Percentiles rank a stretch among this genome's conserved stretches.
phyloP scores from a whole-genome alignment of 352 stramenopile species.

The Phytopythium delawarense region DNA sequence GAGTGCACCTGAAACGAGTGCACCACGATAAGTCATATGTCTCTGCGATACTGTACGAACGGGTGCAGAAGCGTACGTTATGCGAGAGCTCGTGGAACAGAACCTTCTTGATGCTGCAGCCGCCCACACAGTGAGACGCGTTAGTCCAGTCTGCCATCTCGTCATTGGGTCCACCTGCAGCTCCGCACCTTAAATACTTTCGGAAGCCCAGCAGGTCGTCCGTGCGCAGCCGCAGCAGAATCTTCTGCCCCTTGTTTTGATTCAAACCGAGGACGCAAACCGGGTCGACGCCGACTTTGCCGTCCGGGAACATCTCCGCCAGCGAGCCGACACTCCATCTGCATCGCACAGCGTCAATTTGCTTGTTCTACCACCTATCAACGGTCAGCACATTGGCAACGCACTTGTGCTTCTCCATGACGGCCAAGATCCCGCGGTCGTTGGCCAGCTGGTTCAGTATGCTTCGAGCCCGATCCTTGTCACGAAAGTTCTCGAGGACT shows the following conservation, averaged over 20 bases:
- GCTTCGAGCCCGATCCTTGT: constrained; percentile 48
- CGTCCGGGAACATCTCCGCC: constrained; percentile 88
- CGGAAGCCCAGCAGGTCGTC: constrained; percentile 93
- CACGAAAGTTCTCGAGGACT: constrained; percentile 47
- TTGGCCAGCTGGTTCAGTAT: constrained; percentile 84
- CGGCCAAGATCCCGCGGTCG: constrained; percentile 84
- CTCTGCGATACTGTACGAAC: neutral
- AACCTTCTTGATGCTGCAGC: constrained; percentile 88
- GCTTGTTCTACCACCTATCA: neutral
- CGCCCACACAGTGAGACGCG: neutral
- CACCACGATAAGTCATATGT: neutral
- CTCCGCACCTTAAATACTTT: constrained; percentile 68
- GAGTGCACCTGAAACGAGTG: constrained; percentile 49
- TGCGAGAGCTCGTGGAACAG: constrained; percentile 94
- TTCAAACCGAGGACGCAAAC: constrained; percentile 93
- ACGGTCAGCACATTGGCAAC: constrained; percentile 4
- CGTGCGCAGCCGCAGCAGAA: constrained; percentile 91
- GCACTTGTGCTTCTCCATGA: constrained; percentile 88
- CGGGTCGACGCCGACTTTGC: constrained; percentile 85
- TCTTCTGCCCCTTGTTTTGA: constrained; percentile 93
- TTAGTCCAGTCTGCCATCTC: constrained; percentile 1
- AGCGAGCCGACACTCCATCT: constrained; percentile 86
- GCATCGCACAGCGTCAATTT: neutral
- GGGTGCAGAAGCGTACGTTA: constrained; percentile 54
- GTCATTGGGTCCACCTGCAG: neutral